A percentile compares a stretch with the other conserved stretches of the same genome.
phyloP scores from a whole-genome alignment of 257 asterid species.

The Nicotiana undulata region DNA sequence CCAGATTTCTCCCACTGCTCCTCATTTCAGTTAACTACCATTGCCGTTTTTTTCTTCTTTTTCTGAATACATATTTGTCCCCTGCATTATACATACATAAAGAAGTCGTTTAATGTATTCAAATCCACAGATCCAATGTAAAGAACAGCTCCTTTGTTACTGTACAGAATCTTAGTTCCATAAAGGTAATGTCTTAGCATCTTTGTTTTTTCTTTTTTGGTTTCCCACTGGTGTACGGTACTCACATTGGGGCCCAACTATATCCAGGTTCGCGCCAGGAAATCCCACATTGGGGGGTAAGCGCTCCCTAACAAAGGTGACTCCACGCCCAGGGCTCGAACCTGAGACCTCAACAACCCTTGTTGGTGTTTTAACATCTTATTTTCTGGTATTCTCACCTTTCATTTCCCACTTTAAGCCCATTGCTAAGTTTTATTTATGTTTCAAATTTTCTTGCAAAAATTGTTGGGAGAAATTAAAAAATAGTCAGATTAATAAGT shows the following conservation, averaged over 20 bases:
- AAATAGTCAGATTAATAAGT: no score
- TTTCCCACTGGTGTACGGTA: no score
- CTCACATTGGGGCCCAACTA: no score
- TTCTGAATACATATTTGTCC: background rate
- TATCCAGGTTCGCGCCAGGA: no score
- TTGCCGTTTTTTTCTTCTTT: background rate
- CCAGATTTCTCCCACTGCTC: background rate
- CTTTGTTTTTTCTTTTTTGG: background rate
- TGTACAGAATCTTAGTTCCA: background rate
- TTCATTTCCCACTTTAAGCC: no score
- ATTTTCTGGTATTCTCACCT: background rate
- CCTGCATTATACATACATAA: background rate
- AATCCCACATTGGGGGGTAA: no score
- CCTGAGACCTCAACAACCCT: no score
- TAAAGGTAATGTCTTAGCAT: background rate
- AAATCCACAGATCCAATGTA: background rate
- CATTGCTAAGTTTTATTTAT: no score
- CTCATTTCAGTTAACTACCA: background rate
- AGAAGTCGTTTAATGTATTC: background rate
- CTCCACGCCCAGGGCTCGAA: no score
- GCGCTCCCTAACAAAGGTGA: no score
- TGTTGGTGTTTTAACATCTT: background rate
- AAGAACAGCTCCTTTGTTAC: background rate
- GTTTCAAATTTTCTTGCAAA: no score
- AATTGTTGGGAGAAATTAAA: no score